phyloP scores from a whole-genome alignment of 1,139 yeast species.

The Yamadazyma aaseri region DNA sequence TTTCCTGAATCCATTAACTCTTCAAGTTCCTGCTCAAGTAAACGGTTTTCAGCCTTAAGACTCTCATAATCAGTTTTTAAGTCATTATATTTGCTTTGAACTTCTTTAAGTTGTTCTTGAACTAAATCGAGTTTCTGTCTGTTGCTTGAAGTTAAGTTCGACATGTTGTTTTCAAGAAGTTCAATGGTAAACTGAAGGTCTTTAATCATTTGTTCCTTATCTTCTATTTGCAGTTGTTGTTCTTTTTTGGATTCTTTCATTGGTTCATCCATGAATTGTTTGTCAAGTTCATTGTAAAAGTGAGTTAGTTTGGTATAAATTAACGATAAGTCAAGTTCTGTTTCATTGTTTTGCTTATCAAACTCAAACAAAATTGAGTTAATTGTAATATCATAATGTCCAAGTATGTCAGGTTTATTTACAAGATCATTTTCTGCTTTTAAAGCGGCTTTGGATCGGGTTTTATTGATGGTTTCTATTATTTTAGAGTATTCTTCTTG shows the following conservation, averaged over 20 bases:
- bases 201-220: slow-evolving; percentile 19
- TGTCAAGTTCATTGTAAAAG: too few species aligned
- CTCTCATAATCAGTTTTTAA: slow-evolving; percentile 7
- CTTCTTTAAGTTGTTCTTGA: slow-evolving; percentile 19
- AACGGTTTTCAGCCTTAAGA: slow-evolving; percentile 7
- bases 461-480: too few species aligned
- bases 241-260: too few species aligned
- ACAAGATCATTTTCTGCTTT: too few species aligned
- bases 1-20: slow-evolving; percentile 14
- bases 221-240: too few species aligned
- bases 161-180: slow-evolving; percentile 42
- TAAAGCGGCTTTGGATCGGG: too few species aligned
- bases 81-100: slow-evolving; percentile 15
- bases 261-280: not conserved
- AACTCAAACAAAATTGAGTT: not conserved
- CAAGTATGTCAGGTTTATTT: too few species aligned
- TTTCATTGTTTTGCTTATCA: too few species aligned
- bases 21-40: slow-evolving; percentile 10
- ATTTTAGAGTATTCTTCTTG: too few species aligned
- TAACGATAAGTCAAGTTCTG: too few species aligned
- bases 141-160: slow-evolving; percentile 26
- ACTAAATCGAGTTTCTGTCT: slow-evolving; percentile 18
- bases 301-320: too few species aligned
- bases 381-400: not conserved
- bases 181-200: slow-evolving; percentile 41